Evolutionary conservation across 2,329 filamentous ascomycete genomes (phyloP).

Genomic region (Trichoderma sp.): DNA sequence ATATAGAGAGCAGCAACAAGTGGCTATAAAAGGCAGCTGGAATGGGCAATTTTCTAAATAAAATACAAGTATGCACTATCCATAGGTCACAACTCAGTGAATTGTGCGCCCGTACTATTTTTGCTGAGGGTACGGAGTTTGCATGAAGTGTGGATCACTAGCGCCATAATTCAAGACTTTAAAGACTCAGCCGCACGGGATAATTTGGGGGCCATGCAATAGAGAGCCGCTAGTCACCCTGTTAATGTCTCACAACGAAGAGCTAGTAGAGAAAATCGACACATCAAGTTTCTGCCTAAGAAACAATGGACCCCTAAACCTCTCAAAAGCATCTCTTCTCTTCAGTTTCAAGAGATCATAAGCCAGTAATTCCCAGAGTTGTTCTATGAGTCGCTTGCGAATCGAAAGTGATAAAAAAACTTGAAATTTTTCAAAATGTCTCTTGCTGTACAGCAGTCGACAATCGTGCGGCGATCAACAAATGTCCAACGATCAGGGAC

Average conservation of each 20-base stretch:
- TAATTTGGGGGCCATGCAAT: not conserved
- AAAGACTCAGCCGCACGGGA: not conserved
- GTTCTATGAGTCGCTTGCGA: not conserved
- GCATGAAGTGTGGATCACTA: not conserved
- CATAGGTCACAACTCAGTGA: not conserved
- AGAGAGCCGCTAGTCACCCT: not conserved
- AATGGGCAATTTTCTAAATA: not conserved
- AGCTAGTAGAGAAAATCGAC: not conserved
- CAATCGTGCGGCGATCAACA: not conserved
- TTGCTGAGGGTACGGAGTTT: too few species aligned
- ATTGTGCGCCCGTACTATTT: not conserved
- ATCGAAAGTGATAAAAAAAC: not conserved
- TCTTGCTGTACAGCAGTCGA: not conserved
- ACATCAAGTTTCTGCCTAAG: not conserved
- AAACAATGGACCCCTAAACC: not conserved
- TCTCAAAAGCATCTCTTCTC: not conserved
- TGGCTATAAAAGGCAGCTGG: not conserved
- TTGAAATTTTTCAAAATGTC: not conserved
- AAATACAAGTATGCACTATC: not conserved
- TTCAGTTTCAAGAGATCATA: not conserved
- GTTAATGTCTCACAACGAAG: not conserved
- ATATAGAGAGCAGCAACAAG: not conserved
- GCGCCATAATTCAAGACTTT: not conserved
- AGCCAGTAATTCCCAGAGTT: not conserved
- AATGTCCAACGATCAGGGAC: slow-evolving; percentile 19